Evolutionary conservation across 305 asterid genomes (phyloP).

Genomic region (Solanum aculeatissimum): DNA sequence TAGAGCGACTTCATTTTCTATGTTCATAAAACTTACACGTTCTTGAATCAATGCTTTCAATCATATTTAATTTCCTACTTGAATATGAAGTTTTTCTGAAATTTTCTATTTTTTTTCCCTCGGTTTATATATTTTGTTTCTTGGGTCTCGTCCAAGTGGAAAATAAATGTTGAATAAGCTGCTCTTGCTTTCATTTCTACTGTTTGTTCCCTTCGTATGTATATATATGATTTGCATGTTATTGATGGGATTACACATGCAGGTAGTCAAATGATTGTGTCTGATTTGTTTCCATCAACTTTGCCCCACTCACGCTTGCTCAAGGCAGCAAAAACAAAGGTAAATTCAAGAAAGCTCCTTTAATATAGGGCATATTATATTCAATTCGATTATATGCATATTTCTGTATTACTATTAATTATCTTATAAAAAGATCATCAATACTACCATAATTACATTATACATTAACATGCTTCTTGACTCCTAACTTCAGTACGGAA

Average conservation of each 20-base stretch:
- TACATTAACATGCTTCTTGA: too few species aligned
- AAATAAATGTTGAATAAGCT: background rate
- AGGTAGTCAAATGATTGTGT: background rate
- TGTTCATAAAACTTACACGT: background rate
- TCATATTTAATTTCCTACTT: background rate
- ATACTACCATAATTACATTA: background rate
- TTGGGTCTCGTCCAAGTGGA: background rate
- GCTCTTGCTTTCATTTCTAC: background rate
- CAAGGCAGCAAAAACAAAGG: background rate
- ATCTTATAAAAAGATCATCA: too few species aligned
- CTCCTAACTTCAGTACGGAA: background rate
- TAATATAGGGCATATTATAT: background rate
- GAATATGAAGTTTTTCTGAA: background rate
- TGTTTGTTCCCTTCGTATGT: background rate
- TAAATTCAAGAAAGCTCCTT: background rate
- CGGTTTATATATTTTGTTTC: background rate
- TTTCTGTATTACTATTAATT: too few species aligned
- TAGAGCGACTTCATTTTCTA: background rate
- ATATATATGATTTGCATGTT: background rate
- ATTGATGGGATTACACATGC: background rate
- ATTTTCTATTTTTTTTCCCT: background rate
- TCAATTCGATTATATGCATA: too few species aligned
- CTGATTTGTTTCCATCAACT: background rate
- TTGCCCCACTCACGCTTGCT: background rate
- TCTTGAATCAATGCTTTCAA: background rate